Base-by-base conservation (phyloP, 1,139 yeast species). In the Blastobotrys illinoisensis region DNA sequence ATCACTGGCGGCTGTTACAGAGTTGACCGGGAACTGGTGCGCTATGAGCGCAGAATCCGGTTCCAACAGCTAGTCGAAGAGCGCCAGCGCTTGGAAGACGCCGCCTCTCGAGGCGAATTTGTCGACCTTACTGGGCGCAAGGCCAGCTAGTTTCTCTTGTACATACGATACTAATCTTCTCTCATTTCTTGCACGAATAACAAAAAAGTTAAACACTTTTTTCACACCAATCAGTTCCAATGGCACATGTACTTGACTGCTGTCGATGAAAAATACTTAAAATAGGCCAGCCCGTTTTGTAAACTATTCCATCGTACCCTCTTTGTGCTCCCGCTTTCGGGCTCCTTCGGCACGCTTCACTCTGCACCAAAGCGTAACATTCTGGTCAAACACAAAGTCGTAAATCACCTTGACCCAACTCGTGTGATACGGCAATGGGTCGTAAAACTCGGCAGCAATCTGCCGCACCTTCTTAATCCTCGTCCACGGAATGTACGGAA, bases 401-500 rank as follows among this genome's bases (percentile, higher is more conserved):
- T 81, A 79, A 50, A 89, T 75, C 6, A 88, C 95, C 66, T 83
- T 85, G 54, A 81, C 74, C 97, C 97, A 90, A 44, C 91, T 83
- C 48, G 78, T 73, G 57, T 88, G 93, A 58, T 74, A 76, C 1
- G 97, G 97, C 57, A 90, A 77, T 1, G 89, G 88, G 52, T 81
- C 86, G 68, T 90, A 90, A 67, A 86, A 90, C 65, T 90, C 97
- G 14, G 78, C 68, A 1, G 97, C 97, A 48, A 88, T 79, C 50
- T 72, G 68, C 57, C 86, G 77, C 45, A 90, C 74, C 57, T 79
- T 73, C 45, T 88, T 88, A 52, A 90, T 75, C 59, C 84, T 82
- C 1, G 95, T 79, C 97, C 97, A 90, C 0, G 97, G 93, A 62
- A 90, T 80, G 68, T 83, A 90, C 1, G 97, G 97, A 76, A 90